phyloP scores from a whole-genome alignment of 1,284 basidiomycete genomes.

The Calocybe gambosa region DNA sequence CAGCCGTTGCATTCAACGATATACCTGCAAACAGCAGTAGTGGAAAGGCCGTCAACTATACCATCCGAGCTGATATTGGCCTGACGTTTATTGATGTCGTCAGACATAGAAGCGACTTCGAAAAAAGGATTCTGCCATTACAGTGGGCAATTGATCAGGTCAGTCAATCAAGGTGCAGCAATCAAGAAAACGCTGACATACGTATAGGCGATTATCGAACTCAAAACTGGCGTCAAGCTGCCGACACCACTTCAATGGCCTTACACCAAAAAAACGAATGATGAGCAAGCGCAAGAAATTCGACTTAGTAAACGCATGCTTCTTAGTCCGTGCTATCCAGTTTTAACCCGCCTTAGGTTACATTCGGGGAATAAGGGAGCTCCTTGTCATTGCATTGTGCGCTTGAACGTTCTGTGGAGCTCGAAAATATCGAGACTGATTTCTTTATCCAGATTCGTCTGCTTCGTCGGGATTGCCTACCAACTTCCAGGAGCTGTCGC shows the following conservation, averaged over 20 bases:
- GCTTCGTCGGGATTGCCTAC: conserved; percentile 64
- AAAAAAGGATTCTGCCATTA: conserved; percentile 60
- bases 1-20: conserved; percentile 59
- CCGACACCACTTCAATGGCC: conserved; percentile 65
- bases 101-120: conserved; percentile 63
- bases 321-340: conserved; percentile 10
- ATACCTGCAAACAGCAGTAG: conserved; percentile 40
- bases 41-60: conserved; percentile 54
- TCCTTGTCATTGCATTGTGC: conserved; percentile 63
- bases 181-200: neutral
- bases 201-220: conserved; percentile 58
- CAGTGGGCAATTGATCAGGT: conserved; percentile 77
- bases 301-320: conserved; percentile 45
- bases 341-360: conserved; percentile 36
- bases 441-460: conserved; percentile 43
- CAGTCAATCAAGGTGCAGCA: conserved; percentile 12
- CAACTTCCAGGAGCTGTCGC: conserved; percentile 66
- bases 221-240: conserved; percentile 47
- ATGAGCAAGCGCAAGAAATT: conserved; percentile 46
- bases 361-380: conserved; percentile 48
- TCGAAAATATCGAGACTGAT: neutral
- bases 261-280: conserved; percentile 62
- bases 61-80: conserved; percentile 63
- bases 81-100: conserved; percentile 59
- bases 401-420: neutral